Evolutionary conservation across 2,329 filamentous ascomycete genomes (phyloP).

Genomic region (Cladosporium sp.): DNA sequence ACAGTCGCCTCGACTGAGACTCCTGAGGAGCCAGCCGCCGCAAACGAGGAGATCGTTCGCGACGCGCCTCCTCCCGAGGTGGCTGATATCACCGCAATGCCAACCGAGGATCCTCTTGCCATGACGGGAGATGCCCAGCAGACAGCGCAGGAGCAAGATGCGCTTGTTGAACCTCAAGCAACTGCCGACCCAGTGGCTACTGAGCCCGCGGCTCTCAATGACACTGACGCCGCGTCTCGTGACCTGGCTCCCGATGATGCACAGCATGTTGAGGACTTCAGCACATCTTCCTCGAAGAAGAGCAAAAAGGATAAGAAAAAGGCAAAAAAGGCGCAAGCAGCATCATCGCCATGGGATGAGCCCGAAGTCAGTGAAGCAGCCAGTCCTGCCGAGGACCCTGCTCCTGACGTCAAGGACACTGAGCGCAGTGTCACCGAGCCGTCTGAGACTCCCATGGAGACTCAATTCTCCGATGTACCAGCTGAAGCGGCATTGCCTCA

Average conservation of each 20-base stretch:
- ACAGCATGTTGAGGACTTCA: background rate
- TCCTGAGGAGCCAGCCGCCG: background rate
- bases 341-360: background rate
- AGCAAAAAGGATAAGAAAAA: constrained; percentile 41
- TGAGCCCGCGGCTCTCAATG: too few species aligned
- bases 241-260: background rate
- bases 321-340: constrained; percentile 16
- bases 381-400: background rate
- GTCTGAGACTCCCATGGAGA: background rate
- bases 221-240: background rate
- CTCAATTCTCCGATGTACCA: background rate
- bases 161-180: too few species aligned
- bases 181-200: too few species aligned
- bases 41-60: background rate
- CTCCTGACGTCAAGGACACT: background rate
- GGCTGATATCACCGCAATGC: too few species aligned
- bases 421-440: background rate
- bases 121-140: too few species aligned
- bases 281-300: constrained; percentile 19
- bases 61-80: too few species aligned
- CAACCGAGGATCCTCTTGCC: too few species aligned
- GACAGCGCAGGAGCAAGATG: too few species aligned
- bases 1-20: background rate
- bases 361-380: too few species aligned
- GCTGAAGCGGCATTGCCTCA: too few species aligned